Conservation (phyloP, 768 basidiomycete species). For the Serendipita indica region DNA sequence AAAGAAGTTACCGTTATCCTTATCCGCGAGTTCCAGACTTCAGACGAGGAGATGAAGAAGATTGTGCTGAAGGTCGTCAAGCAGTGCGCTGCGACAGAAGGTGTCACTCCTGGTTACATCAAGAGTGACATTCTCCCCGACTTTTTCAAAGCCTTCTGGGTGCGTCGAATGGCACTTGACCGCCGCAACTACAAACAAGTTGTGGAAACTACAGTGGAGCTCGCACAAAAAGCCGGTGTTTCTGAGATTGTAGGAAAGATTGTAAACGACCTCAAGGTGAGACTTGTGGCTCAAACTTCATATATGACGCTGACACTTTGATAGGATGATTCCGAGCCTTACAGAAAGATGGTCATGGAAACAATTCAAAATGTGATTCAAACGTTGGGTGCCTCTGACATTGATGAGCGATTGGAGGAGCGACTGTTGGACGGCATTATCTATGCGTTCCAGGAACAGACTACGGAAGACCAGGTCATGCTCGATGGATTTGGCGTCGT, state of each 20-base stretch:
- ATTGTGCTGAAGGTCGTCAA: slow-evolving; percentile 98
- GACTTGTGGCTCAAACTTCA: background rate
- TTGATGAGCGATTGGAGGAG: slow-evolving; percentile 90
- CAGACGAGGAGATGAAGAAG: slow-evolving; percentile 99
- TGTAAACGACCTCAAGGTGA: slow-evolving; percentile 70
- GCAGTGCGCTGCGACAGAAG: slow-evolving; percentile 96
- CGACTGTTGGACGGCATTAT: slow-evolving; percentile 96
- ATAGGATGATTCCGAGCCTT: slow-evolving; percentile 67
- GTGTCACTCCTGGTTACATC: slow-evolving; percentile 90
- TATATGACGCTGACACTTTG: background rate
- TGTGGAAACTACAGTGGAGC: slow-evolving; percentile 95
- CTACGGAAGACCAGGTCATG: slow-evolving; percentile 98
- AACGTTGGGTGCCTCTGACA: slow-evolving; percentile 89
- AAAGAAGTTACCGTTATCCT: slow-evolving; percentile 95
- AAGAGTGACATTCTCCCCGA: slow-evolving; percentile 96
- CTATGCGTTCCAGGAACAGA: slow-evolving; percentile 99
- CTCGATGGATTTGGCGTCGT: slow-evolving; percentile 96
- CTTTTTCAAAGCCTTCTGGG: slow-evolving; percentile 99
- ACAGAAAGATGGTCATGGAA: slow-evolving; percentile 99
- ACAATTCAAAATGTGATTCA: slow-evolving; percentile 95
- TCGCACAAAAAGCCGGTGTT: slow-evolving; percentile 94
- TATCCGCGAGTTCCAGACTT: slow-evolving; percentile 96
- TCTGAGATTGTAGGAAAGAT: slow-evolving; percentile 85
- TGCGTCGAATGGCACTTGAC: slow-evolving; percentile 93
- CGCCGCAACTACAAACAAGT: slow-evolving; percentile 92